Conservation (phyloP, 306 rosid species). For the Pterocarpus santalinus region DNA sequence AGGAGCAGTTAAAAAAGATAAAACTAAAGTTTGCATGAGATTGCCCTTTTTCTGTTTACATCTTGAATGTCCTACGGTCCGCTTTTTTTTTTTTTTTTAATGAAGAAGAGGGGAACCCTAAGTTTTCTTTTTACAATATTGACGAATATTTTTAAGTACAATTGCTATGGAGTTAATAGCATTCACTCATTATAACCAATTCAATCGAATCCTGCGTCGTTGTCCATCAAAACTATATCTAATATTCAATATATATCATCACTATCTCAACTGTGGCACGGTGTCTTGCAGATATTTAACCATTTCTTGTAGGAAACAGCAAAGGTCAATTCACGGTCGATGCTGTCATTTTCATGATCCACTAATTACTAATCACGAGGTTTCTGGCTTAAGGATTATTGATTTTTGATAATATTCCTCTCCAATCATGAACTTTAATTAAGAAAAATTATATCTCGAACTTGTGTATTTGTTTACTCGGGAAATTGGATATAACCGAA, state of each 20-base stretch:
- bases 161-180: background rate
- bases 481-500: constrained; percentile 39
- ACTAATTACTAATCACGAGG: background rate
- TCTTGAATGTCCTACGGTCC: background rate
- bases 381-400: background rate
- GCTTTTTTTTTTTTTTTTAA: background rate
- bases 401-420: background rate
- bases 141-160: background rate
- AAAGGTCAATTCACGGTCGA: constrained; percentile 29
- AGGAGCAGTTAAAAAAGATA: background rate
- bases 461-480: background rate
- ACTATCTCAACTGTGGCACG: background rate
- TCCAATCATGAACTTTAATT: background rate
- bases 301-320: constrained; percentile 48
- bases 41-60: constrained; percentile 4
- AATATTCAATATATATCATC: background rate
- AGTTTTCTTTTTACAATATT: background rate
- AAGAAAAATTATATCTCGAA: background rate
- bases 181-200: background rate
- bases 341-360: constrained; percentile 26
- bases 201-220: background rate
- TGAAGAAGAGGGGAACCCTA: constrained; percentile 18
- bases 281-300: constrained; percentile 10
- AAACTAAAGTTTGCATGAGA: constrained; percentile 16
- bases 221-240: background rate